A percentile compares a stretch with the other conserved stretches of the same genome.
Evolutionary conservation across 257 asterid genomes (phyloP).

Genomic region (Scutellaria galericulata): DNA sequence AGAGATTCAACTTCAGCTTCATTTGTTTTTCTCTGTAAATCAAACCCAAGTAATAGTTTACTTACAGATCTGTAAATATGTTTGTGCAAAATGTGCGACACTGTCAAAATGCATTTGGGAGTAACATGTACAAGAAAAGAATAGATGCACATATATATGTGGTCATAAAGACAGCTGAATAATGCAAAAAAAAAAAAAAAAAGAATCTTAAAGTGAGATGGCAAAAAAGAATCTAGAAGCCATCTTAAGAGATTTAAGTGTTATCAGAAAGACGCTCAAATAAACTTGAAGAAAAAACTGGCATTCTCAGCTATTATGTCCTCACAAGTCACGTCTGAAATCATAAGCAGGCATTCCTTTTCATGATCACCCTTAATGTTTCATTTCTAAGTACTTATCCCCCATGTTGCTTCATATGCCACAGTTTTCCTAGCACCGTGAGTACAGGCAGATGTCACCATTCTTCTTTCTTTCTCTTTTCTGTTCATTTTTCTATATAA

Average conservation of each 20-base stretch:
- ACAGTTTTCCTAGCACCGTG: background rate
- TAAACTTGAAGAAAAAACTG: slow-evolving; percentile 11
- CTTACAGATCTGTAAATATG: slow-evolving; percentile 18
- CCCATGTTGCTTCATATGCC: slow-evolving; percentile 26
- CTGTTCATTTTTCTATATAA: no score
- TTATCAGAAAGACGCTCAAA: slow-evolving; percentile 2
- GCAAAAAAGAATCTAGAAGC: background rate
- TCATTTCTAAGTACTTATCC: background rate
- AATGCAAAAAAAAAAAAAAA: background rate
- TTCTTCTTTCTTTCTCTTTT: background rate
- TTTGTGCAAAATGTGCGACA: background rate
- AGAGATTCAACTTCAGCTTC: slow-evolving; percentile 90
- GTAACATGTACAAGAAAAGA: slow-evolving; percentile 19
- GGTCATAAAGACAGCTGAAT: background rate
- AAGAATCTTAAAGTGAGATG: background rate
- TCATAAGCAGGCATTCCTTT: slow-evolving; percentile 9
- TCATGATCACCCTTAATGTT: background rate
- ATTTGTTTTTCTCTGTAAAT: slow-evolving; percentile 76
- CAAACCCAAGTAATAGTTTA: slow-evolving; percentile 32
- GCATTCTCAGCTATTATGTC: slow-evolving; percentile 5
- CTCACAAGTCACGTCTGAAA: background rate
- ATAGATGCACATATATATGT: slow-evolving; percentile 15
- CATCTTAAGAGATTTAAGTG: slow-evolving; percentile 7
- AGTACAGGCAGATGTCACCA: background rate
- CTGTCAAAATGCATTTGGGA: slow-evolving; percentile 7